Evolutionary conservation across 495 filamentous ascomycete genomes (phyloP).

Genomic region (Pyrenopolyporus hunteri): DNA sequence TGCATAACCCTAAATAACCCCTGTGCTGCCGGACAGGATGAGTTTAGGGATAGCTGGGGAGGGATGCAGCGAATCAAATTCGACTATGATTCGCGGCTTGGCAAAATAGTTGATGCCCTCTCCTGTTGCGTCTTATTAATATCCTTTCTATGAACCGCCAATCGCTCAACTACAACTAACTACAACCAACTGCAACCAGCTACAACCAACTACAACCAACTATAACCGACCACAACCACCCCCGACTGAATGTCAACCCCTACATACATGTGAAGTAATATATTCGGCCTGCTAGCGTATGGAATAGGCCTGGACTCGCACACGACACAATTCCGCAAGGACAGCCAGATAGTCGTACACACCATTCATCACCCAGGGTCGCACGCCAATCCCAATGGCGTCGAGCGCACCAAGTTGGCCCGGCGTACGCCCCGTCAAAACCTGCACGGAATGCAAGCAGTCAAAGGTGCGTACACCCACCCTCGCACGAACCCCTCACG

Average conservation of each 20-base stretch:
- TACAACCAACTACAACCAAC: too few relatives aligned
- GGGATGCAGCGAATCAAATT: constrained; percentile 28
- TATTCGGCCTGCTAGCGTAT: too few relatives aligned
- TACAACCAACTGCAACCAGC: too few relatives aligned
- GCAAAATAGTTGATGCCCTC: constrained; percentile 10
- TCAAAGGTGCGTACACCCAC: constrained; percentile 32
- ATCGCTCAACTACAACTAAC: constrained; percentile 10
- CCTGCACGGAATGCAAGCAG: constrained; percentile 45
- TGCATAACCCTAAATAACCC: not conserved
- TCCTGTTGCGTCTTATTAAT: constrained; percentile 23
- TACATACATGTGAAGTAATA: too few relatives aligned
- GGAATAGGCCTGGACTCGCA: not conserved
- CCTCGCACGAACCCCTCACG: too few relatives aligned
- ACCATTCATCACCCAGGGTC: not conserved
- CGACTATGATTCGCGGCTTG: constrained; percentile 15
- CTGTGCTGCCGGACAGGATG: constrained; percentile 13
- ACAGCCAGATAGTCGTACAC: not conserved
- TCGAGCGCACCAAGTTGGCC: constrained; percentile 33
- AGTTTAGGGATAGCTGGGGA: not conserved
- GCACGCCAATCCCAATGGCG: constrained; percentile 21
- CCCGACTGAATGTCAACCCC: too few relatives aligned
- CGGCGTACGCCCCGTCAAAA: constrained; percentile 34
- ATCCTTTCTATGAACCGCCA: constrained; percentile 13
- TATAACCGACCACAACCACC: too few relatives aligned
- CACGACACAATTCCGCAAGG: not conserved